phyloP scores from a whole-genome alignment of 139 green algal genomes.

The Desmodesmus armatus region DNA sequence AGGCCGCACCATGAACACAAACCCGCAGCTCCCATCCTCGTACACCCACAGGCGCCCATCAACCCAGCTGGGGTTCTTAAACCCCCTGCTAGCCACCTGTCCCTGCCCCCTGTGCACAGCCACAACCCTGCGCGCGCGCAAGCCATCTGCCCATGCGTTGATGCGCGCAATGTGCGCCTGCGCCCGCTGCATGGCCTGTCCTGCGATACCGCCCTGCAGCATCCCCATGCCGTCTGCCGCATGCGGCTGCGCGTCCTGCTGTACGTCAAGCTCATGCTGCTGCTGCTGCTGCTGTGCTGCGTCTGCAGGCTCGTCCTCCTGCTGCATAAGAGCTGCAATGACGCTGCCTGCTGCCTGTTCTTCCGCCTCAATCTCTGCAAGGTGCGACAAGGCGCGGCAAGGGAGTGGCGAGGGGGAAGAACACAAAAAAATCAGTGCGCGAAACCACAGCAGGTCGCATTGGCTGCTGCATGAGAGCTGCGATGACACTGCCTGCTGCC shows the following conservation, averaged over 20 bases:
- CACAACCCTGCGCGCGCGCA: conserved; percentile 32
- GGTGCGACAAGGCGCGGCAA: no score
- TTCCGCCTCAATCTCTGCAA: conserved; percentile 16
- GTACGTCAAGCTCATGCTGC: neutral
- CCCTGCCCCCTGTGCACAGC: conserved; percentile 42
- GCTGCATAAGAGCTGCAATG: conserved; percentile 11
- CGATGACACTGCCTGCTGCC: conserved; percentile 6
- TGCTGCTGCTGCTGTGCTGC: neutral
- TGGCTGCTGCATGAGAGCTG: conserved; percentile 17
- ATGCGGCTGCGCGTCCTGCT: neutral
- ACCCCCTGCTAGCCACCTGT: conserved; percentile 38
- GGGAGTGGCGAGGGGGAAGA: no score
- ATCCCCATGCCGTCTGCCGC: no score
- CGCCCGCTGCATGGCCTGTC: neutral
- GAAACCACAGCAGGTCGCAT: neutral
- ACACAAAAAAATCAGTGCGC: no score
- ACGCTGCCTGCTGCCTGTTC: conserved; percentile 17
- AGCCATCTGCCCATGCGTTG: neutral
- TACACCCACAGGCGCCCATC: conserved; percentile 57
- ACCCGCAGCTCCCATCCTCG: conserved; percentile 47
- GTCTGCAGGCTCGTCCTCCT: conserved; percentile 6
- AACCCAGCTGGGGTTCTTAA: conserved; percentile 42
- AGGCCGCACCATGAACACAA: conserved; percentile 31
- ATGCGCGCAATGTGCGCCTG: neutral
- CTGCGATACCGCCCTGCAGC: neutral